Conservation (phyloP, 2,329 filamentous ascomycete genomes). For the Colletotrichum sp. region DNA sequence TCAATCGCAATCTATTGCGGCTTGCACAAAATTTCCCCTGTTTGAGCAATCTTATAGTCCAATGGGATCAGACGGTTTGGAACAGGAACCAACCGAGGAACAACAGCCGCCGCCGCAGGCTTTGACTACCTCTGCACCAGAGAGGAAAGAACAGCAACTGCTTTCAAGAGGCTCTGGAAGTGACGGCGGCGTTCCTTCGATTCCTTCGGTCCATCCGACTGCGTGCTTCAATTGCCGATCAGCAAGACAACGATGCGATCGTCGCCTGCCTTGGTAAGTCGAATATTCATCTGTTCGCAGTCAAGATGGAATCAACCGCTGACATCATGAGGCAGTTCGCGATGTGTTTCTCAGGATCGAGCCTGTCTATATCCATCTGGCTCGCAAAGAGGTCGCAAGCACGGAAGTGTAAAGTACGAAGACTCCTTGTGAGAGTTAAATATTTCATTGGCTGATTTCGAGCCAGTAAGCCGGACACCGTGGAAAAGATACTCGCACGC, state of each 20-base stretch:
- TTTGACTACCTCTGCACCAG: not conserved
- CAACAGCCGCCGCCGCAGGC: not conserved
- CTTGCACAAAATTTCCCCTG: not conserved
- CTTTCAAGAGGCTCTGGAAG: not conserved
- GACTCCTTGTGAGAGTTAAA: not conserved
- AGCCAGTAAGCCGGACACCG: slow-evolving; percentile 24
- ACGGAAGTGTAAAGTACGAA: slow-evolving; percentile 21
- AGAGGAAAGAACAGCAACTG: not conserved
- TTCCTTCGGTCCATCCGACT: not conserved
- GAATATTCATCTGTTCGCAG: not conserved
- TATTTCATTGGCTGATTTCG: not conserved
- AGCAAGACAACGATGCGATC: not conserved
- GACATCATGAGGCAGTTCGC: not conserved
- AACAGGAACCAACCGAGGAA: not conserved
- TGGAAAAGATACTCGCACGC: slow-evolving; percentile 29
- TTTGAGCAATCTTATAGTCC: not conserved
- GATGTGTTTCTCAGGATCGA: not conserved
- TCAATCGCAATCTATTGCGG: not conserved
- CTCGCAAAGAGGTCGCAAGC: slow-evolving; percentile 19
- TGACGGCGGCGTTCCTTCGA: not conserved
- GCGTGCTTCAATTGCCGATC: not conserved
- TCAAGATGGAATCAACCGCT: not conserved
- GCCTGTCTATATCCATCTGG: not conserved
- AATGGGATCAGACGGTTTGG: not conserved
- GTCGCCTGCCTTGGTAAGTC: not conserved